phyloP scores from a whole-genome alignment of 148 eudicot genomes.

The Linanthus parryae region DNA sequence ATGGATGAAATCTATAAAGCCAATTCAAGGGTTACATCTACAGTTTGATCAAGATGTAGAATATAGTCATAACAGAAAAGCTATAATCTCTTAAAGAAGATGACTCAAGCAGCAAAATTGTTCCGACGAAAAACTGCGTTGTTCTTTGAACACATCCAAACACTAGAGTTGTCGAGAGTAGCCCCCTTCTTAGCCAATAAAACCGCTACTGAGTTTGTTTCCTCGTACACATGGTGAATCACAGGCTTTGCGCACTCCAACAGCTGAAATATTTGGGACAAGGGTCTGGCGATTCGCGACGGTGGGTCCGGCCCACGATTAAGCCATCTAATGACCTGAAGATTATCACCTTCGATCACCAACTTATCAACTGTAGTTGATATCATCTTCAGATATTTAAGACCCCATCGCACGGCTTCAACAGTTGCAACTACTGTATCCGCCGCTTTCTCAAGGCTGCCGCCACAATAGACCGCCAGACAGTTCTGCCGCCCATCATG shows the following conservation, averaged over 20 bases:
- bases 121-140: too few relatives aligned
- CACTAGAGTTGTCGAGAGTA: neutral
- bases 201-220: neutral
- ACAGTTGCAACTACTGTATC: neutral
- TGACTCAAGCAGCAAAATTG: too few relatives aligned
- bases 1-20: too few relatives aligned
- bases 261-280: neutral
- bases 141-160: too few relatives aligned
- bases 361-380: neutral
- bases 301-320: neutral
- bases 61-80: too few relatives aligned
- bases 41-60: too few relatives aligned
- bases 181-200: conserved; percentile 2
- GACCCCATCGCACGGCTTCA: neutral
- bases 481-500: neutral
- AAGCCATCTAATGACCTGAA: neutral
- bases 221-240: conserved; percentile 5
- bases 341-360: neutral
- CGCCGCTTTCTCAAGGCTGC: neutral
- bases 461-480: neutral
- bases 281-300: neutral
- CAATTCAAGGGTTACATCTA: too few relatives aligned
- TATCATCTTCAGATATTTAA: neutral
- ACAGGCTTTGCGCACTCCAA: neutral
- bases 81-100: too few relatives aligned